A percentile compares a stretch with the other conserved stretches of the same genome.
Evolutionary conservation across 768 basidiomycete genomes (phyloP).

Genomic region (Mycena amicta): DNA sequence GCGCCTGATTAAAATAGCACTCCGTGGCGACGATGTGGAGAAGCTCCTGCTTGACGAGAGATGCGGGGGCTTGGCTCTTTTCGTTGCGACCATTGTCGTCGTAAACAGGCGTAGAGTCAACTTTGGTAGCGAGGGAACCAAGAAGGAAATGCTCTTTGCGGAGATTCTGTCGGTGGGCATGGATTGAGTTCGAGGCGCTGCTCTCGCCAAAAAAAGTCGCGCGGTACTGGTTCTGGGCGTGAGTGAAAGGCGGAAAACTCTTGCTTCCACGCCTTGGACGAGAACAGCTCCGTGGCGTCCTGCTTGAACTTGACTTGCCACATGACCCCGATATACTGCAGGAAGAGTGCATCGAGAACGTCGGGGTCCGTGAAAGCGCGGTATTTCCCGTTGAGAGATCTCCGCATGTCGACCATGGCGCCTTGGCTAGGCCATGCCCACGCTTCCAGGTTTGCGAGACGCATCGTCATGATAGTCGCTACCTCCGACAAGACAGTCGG

Average conservation of each 20-base stretch:
- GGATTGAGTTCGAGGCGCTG: constrained; percentile 23
- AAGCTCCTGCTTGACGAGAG: constrained; percentile 40
- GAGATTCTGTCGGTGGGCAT: constrained; percentile 27
- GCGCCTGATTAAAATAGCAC: constrained; percentile 38
- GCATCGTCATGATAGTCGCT: constrained; percentile 49
- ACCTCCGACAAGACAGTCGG: constrained; percentile 41
- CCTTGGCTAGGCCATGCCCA: constrained; percentile 51
- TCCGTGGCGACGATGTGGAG: constrained; percentile 45
- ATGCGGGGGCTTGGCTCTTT: constrained; percentile 19
- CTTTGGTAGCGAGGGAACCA: constrained; percentile 28
- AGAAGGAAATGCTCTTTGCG: constrained; percentile 36
- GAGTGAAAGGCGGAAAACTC: constrained; percentile 17
- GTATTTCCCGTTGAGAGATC: constrained; percentile 52
- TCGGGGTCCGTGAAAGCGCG: constrained; percentile 53
- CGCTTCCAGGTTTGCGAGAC: constrained; percentile 38
- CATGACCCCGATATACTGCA: constrained; percentile 45
- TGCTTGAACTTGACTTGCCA: constrained; percentile 45
- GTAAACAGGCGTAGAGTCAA: constrained; percentile 22
- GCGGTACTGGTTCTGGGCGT: constrained; percentile 23
- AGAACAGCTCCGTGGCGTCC: constrained; percentile 31
- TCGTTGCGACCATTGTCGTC: constrained; percentile 29
- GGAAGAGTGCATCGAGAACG: constrained; percentile 46
- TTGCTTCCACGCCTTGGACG: constrained; percentile 41
- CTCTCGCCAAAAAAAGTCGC: constrained; percentile 25
- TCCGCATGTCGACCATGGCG: constrained; percentile 44